Evolutionary conservation across 2,329 filamentous ascomycete genomes (phyloP).

Genomic region (Hirsutella thompsonii): DNA sequence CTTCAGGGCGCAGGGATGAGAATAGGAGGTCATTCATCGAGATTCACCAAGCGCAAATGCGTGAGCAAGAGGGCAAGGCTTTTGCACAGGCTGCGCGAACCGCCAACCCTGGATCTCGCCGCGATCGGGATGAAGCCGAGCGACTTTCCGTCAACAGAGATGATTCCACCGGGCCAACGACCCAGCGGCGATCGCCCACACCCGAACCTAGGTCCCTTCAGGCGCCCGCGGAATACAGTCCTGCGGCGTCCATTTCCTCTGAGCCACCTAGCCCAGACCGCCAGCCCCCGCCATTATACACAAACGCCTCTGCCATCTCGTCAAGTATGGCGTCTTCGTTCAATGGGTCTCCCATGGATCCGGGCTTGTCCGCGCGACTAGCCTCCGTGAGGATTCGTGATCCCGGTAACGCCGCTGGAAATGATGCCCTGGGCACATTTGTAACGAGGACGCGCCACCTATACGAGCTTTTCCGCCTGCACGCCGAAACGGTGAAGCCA

Average conservation of each 20-base stretch:
- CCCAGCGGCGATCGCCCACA: conserved; percentile 12
- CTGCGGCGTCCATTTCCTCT: conserved; percentile 23
- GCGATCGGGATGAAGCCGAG: conserved; percentile 18
- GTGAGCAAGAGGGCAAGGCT: conserved; percentile 44
- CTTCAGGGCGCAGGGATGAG: conserved; percentile 31
- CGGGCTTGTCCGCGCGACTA: conserved; percentile 16
- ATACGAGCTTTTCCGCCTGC: conserved; percentile 62
- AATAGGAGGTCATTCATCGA: conserved; percentile 45
- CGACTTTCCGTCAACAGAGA: conserved; percentile 6
- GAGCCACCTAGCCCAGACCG: conserved; percentile 16
- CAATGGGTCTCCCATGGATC: conserved; percentile 7
- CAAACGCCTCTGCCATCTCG: conserved; percentile 9
- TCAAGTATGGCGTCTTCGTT: conserved; percentile 13
- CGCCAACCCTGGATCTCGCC: conserved; percentile 19
- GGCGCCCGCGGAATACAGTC: conserved; percentile 24
- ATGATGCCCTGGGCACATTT: conserved; percentile 60
- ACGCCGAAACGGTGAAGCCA: conserved; percentile 61
- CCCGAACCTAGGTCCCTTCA: conserved; percentile 13
- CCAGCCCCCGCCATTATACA: conserved; percentile 7
- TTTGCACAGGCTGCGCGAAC: conserved; percentile 35
- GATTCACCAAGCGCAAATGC: conserved; percentile 45
- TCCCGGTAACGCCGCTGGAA: conserved; percentile 31
- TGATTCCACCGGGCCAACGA: conserved; percentile 12
- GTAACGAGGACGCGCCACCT: conserved; percentile 58
- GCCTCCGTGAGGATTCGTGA: conserved; percentile 29